Base-by-base conservation (phyloP, 2,329 filamentous ascomycete genomes). In the Chaetomium sp. region DNA sequence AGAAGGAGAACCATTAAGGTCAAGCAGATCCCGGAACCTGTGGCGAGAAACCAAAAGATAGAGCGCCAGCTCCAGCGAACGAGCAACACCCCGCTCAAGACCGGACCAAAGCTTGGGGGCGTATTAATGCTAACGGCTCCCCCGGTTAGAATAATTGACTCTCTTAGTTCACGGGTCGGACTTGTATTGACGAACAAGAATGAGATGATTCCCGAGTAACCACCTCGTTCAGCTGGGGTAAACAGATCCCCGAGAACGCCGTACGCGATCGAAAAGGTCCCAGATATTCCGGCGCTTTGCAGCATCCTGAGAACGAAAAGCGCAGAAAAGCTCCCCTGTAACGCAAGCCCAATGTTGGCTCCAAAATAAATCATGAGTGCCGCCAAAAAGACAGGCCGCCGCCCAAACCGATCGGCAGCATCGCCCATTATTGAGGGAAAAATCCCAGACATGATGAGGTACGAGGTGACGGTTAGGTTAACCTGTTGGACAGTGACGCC, bases 381-480 rank as follows among this genome's bases (percentile, higher is more conserved):
- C 8, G 44, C n/a, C 9, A 60, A 38, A 42, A 55, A 59, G 1
- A 54, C 51, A 1, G 53, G 48, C 35, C 61, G 44, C 3, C 61
- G 55, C 12, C 61, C 59, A 4, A 44, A 45, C 3, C 46, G 37
- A 42, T 62, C 61, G 6, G 61, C 55, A 5, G 53, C 45, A 42
- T 55, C 50, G 7, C 59, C 59, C 32, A 53, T 38, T n/a, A 61
- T 14, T 5, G 58, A 40, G 6, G 57, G 62, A 12, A 55, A 53
- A 4, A 77, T 59, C 5, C 68, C 75, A 62, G 75, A 73, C 41
- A 77, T 37, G 45, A 48, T 27, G 33, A 74, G 67, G 46, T 74
- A 74, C 1, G 70, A 69, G 1, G 73, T 74, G 32, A 75, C 63
- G 3, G 68, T 71, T n/a, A 73, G 53, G 43, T 73, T 72, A 45